These are phyloP conservation scores for Calonectria naviculata DNA, from an alignment of 2,329 filamentous ascomycete genomes.

Conservation along the genomic window DNA sequence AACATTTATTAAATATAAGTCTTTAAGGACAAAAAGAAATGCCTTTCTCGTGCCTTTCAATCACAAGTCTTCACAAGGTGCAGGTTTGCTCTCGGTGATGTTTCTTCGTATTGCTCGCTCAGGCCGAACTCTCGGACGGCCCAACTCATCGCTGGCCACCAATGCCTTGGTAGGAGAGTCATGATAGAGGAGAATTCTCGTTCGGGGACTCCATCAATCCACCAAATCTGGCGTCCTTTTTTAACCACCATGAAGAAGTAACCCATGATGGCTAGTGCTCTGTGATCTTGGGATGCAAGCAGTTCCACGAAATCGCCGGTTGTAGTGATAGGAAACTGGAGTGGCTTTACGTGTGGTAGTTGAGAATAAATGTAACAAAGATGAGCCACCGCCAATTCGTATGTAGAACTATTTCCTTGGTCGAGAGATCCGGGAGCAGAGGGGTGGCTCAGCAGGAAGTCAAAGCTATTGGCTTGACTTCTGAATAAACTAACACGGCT, in stretches of 20 bases:
- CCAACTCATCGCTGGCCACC: slow-evolving; percentile 11
- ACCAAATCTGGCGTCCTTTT: neutral
- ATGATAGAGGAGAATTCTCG: slow-evolving; percentile 5
- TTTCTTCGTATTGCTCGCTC: neutral
- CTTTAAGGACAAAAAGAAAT: no score
- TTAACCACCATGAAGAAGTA: slow-evolving; percentile 14
- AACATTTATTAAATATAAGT: no score
- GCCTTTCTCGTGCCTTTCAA: no score
- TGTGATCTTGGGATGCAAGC: neutral
- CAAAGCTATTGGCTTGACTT: neutral
- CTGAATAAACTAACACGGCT: neutral
- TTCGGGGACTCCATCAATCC: slow-evolving; percentile 5
- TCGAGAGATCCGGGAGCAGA: neutral
- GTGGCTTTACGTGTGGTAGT: neutral
- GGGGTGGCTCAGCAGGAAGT: neutral
- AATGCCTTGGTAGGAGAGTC: neutral
- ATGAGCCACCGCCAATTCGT: neutral
- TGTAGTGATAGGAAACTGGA: neutral
- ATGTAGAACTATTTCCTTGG: neutral
- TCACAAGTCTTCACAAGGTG: neutral
- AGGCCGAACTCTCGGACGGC: neutral
- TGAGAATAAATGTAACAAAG: neutral
- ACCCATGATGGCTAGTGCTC: slow-evolving; percentile 10
- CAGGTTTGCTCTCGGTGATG: no score
- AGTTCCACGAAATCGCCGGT: neutral